Evolutionary conservation across 441 rosid genomes (phyloP).

Genomic region (Gossypium trilobum): DNA sequence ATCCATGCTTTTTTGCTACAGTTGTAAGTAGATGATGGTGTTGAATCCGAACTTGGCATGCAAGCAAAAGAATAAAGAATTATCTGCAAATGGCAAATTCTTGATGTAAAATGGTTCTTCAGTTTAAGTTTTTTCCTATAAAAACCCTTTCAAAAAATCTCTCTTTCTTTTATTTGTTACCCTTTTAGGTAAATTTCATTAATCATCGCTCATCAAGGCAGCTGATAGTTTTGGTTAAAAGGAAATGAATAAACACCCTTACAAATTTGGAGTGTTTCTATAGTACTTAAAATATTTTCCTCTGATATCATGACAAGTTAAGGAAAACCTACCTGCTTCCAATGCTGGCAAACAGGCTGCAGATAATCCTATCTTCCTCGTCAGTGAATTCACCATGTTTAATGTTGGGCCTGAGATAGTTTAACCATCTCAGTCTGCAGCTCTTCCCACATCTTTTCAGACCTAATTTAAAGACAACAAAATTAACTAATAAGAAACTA

Average conservation of each 20-base stretch:
- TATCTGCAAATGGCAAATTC: background rate
- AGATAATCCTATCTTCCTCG: slow-evolving; percentile 53
- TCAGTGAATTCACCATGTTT: slow-evolving; percentile 66
- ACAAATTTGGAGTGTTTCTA: background rate
- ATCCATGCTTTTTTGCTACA: background rate
- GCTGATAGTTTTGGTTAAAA: background rate
- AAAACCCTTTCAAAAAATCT: too few species aligned
- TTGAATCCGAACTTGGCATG: slow-evolving; percentile 31
- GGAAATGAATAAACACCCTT: background rate
- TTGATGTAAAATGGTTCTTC: background rate
- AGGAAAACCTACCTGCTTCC: slow-evolving; percentile 66
- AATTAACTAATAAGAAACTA: background rate
- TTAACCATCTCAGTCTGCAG: slow-evolving; percentile 67
- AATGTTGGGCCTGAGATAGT: slow-evolving; percentile 66
- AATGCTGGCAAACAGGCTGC: slow-evolving; percentile 47
- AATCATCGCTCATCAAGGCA: slow-evolving; percentile 1
- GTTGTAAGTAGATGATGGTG: slow-evolving; percentile 19
- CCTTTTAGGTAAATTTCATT: slow-evolving; percentile 11
- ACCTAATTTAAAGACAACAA: slow-evolving; percentile 26
- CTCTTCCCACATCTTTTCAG: slow-evolving; percentile 71
- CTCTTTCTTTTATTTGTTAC: slow-evolving; percentile 7
- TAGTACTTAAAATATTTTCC: too few species aligned
- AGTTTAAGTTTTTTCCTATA: too few species aligned
- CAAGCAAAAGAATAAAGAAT: slow-evolving; percentile 21
- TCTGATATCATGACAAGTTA: background rate